Evolutionary conservation across 1,284 basidiomycete species (phyloP), one percentile per base, ranked within the genome.

Genomic region (Ganoderma resinaceum): DNA sequence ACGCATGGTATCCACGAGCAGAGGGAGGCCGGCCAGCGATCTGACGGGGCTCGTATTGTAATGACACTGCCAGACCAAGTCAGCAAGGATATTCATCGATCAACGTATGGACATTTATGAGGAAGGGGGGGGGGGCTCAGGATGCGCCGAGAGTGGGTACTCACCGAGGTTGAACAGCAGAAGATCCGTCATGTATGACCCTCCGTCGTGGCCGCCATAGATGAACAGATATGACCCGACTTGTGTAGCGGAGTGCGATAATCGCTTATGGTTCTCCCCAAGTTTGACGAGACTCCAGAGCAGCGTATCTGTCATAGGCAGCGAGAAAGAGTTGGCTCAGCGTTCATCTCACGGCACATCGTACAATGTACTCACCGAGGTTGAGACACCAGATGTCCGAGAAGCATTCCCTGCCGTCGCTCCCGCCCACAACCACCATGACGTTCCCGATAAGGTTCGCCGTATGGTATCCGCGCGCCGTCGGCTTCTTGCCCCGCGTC

Each of bases 201-300:
- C 82, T 11, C 93, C 92, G 74, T 96, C 93, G 80, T 97, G 95
- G 0, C 96, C 96, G 2, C 95, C 96, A 67, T 92, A 86, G 66
- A 97, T 87, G 81, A 96, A 96, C 0, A 98, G 87, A 76, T 95
- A 97, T 1, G 94, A 95, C n/a, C 96, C 96, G 20, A 98, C 93
- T 77, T 95, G 95, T 0, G 95, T 96, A 3, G 95, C 87, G 5
- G 92, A 93, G 76, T 98, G 96, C 35, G 95, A 94, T 42, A 97
- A 84, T 12, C 95, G 89, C 68, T 91, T 89, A 77, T 94, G 87
- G 31, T 83, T 79, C 53, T 85, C 85, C 55, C 83, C 81, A 43
- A 85, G 80, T 71, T 87, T 84, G 29, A 94, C 83, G 58, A 87
- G 82, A 26, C 84, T 91, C 95, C 95, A 96, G 2, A 84, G 77